Evolutionary conservation across 2,329 filamentous ascomycete genomes (phyloP).

Genomic region (Paraphaeosphaeria minitans): DNA sequence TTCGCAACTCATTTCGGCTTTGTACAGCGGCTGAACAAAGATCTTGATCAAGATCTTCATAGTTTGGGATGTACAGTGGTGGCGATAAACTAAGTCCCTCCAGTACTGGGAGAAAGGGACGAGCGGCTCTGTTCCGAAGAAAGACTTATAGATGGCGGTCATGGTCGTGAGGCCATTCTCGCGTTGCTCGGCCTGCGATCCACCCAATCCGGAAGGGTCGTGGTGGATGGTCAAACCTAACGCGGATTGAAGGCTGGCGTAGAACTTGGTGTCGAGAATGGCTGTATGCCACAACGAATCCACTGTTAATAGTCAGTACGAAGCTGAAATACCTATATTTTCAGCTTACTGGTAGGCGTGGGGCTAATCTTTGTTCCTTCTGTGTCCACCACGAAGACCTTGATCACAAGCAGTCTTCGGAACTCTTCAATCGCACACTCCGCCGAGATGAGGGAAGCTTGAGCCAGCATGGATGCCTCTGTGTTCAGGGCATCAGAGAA

Average conservation of each 20-base stretch:
- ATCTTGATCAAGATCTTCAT: too few relatives aligned
- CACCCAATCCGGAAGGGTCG: slow-evolving; percentile 1
- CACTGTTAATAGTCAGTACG: background rate
- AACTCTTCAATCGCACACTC: slow-evolving; percentile 1
- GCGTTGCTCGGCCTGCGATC: background rate
- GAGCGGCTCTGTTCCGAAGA: background rate
- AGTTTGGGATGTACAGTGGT: too few relatives aligned
- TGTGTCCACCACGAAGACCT: background rate
- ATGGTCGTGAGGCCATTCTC: background rate
- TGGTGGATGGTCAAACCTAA: slow-evolving; percentile 1
- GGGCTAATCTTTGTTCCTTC: slow-evolving; percentile 7
- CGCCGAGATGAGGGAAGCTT: background rate
- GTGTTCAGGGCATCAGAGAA: background rate
- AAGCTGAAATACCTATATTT: too few relatives aligned
- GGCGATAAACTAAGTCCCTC: too few relatives aligned
- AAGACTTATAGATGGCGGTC: background rate
- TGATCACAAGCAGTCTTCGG: slow-evolving; percentile 2
- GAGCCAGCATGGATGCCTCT: background rate
- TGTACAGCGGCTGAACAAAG: too few relatives aligned
- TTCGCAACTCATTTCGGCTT: too few relatives aligned
- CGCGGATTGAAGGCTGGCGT: background rate
- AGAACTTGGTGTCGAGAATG: slow-evolving; percentile 8
- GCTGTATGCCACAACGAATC: slow-evolving; percentile 4
- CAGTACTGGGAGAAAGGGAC: too few relatives aligned
- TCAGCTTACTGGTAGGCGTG: background rate